Base-by-base conservation (phyloP, 768 basidiomycete genomes). In the Serendipita indica region DNA sequence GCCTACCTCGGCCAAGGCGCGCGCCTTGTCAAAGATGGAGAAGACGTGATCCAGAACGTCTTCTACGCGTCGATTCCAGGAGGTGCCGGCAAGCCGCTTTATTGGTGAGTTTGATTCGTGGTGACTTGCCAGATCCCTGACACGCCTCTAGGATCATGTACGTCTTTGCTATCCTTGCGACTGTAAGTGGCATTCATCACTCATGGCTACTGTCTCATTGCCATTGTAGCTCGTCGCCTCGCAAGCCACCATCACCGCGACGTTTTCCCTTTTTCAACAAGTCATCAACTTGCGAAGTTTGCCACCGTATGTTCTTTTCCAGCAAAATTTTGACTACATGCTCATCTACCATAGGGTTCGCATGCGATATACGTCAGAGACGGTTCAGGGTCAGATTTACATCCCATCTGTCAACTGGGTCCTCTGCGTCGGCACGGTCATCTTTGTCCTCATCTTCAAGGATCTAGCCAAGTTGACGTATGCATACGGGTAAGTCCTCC, bases 1-100 rank as follows among this genome's bases (percentile, higher is more conserved):
- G 78, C 80, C 3, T 86, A 86, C 64, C 77, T 86, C 16, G 84
- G 84, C 1, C 84, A 86, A 68, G 84, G 84, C 13, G 79, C 84
- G 10, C 72, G 76, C 2, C 69, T 86, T 34, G 77, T 84, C 60
- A 58, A 63, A 2, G 74, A 80, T 59, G 77, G 79, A 3, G 74
- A 74, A 25, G 62, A 41, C 0, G 75, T 82, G 18, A 63, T 85
- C 3, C 12, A 63, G 0, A 81, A 82, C 62, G 68, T 84, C 2
- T 85, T 86, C 66, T 85, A 83, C 69, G 69, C 71, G 0, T 73
- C 79, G 1, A 84, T 86, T 45, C 84, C 84, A 0, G 83, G 83
- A 0, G 68, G 72, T 0, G 59, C 60, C 2, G 75, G 76, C 58
- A 79, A 81, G 0, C 69, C 72, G 0, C 67, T 84, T 3, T 85